A percentile compares a stretch with the other conserved stretches of the same genome.
phyloP scores from a whole-genome alignment of 2,329 filamentous ascomycete species.

The Aureobasidium uvarum region DNA sequence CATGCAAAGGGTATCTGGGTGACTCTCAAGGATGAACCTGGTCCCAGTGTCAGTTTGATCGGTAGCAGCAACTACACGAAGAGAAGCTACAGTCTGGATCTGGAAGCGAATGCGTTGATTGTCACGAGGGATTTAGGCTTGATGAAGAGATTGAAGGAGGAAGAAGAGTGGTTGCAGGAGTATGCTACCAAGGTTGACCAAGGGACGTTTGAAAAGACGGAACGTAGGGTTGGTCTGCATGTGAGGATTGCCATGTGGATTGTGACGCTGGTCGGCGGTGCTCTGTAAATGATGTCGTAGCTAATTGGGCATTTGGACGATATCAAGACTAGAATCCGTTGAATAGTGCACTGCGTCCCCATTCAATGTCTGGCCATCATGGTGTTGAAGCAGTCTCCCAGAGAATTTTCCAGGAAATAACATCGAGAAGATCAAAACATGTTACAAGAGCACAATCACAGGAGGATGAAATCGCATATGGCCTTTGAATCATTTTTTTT shows the following conservation, averaged over 20 bases:
- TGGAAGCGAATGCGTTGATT: conserved; percentile 85
- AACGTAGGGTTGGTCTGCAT: conserved; percentile 79
- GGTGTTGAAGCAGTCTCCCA: not conserved
- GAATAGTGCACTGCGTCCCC: not conserved
- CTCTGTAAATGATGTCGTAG: conserved; percentile 57
- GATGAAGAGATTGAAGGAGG: conserved; percentile 69
- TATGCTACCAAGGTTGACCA: conserved; percentile 66
- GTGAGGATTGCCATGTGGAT: conserved; percentile 94
- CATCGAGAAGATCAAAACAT: not conserved
- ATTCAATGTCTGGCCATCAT: not conserved
- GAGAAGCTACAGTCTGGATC: conserved; percentile 84
- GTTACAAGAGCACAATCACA: not conserved
- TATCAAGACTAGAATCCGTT: not conserved
- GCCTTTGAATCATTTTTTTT: conserved; percentile 26
- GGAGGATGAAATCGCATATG: not conserved
- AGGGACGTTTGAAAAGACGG: conserved; percentile 75
- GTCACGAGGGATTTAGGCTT: conserved; percentile 74
- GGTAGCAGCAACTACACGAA: conserved; percentile 97
- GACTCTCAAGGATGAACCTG: conserved; percentile 57
- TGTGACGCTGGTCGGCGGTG: conserved; percentile 79
- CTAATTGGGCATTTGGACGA: not conserved
- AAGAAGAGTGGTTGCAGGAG: conserved; percentile 76
- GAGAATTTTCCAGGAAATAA: too few relatives aligned
- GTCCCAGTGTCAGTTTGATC: conserved; percentile 76
- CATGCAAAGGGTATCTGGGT: conserved; percentile 97